Conservation (phyloP, 163 green algal species). For the Coccomyxa subellipsoidea region DNA sequence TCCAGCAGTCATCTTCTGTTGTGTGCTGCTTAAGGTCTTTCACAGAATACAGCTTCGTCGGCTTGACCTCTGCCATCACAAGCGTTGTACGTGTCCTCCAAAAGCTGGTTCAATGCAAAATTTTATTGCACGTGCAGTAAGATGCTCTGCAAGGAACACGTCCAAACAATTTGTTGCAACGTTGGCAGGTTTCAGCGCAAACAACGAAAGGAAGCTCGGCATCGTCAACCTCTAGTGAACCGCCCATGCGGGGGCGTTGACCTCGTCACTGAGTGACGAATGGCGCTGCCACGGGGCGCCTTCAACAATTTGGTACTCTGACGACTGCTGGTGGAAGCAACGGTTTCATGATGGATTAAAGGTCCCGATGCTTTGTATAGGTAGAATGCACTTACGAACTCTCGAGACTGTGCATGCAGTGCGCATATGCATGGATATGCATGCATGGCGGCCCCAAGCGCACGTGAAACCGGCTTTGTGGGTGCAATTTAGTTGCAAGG, state of each 20-base stretch:
- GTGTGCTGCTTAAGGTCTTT: constrained; percentile 59
- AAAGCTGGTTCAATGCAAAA: background rate
- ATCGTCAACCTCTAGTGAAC: background rate
- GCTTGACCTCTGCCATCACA: background rate
- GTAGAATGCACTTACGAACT: too few relatives aligned
- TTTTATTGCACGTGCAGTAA: background rate
- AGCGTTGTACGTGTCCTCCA: background rate
- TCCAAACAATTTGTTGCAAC: too few relatives aligned
- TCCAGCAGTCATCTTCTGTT: constrained; percentile 75
- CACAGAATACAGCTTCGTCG: constrained; percentile 23
- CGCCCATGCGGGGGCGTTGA: background rate
- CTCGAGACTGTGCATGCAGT: too few relatives aligned
- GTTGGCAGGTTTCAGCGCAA: too few relatives aligned
- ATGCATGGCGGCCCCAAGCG: too few relatives aligned
- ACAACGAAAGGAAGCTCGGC: background rate
- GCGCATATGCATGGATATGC: too few relatives aligned
- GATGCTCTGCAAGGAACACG: too few relatives aligned
- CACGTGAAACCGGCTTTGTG: too few relatives aligned
- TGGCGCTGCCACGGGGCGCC: background rate
- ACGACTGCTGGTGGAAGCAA: background rate
- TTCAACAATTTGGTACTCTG: background rate
- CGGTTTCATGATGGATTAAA: too few relatives aligned
- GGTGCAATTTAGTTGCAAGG: too few relatives aligned
- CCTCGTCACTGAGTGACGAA: background rate
- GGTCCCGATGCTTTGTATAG: too few relatives aligned